Evolutionary conservation across 78 protist species (phyloP).

Genomic region (Salpingoeca rosetta): DNA sequence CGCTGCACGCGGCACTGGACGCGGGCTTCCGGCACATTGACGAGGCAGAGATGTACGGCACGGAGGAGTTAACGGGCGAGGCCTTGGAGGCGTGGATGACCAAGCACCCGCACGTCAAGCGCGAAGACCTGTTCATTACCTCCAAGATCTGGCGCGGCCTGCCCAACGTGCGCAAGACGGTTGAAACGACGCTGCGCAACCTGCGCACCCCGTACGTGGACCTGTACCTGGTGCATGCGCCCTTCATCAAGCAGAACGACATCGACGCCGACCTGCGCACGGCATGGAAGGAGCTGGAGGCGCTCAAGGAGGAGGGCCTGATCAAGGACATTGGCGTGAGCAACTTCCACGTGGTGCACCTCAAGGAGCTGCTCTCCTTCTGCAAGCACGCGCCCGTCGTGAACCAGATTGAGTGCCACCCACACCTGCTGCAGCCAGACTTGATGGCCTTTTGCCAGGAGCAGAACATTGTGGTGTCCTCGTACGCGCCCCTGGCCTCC

Average conservation of each 20-base stretch:
- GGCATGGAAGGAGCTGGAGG: conserved; percentile 27
- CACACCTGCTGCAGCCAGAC: background rate
- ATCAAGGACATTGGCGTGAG: conserved; percentile 31
- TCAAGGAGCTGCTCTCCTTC: conserved; percentile 5
- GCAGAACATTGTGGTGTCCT: conserved; percentile 11
- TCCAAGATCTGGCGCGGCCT: conserved; percentile 10
- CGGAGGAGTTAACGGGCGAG: conserved; percentile 18
- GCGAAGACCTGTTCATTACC: conserved; percentile 26
- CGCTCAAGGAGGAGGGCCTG: conserved; percentile 3
- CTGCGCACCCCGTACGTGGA: conserved; percentile 16
- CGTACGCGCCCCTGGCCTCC: conserved; percentile 34
- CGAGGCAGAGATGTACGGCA: conserved; percentile 37
- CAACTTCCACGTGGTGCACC: conserved; percentile 20
- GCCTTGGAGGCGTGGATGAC: conserved; percentile 20
- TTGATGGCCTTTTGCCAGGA: conserved; percentile 8
- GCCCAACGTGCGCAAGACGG: background rate
- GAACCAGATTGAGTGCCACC: conserved; percentile 34
- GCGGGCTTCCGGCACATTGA: conserved; percentile 51
- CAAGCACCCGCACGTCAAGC: conserved; percentile 4
- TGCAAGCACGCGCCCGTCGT: background rate
- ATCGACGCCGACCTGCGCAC: background rate
- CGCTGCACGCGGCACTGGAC: conserved; percentile 9
- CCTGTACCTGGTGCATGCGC: conserved; percentile 10
- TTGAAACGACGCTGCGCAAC: background rate
- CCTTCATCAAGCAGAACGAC: background rate